Percentiles rank a stretch among this genome's conserved stretches.
phyloP scores from a whole-genome alignment of 768 basidiomycete genomes.

The Chalciporus piperatus region DNA sequence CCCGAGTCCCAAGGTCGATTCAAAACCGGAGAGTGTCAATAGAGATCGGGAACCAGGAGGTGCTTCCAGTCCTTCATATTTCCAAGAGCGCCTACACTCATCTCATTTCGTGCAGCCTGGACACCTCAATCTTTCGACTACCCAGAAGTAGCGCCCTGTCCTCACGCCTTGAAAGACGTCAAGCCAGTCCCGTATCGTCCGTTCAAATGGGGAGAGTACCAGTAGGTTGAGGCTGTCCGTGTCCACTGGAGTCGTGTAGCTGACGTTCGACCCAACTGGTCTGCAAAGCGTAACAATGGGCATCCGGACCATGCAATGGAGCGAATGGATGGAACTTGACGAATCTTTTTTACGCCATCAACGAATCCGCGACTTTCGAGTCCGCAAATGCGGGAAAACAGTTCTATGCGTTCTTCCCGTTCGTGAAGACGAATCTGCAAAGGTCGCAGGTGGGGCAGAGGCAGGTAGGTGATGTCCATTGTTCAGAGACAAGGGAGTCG shows the following conservation, averaged over 20 bases:
- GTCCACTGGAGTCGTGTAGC: too few relatives aligned
- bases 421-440: conserved; percentile 40
- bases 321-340: conserved; percentile 77
- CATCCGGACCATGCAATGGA: conserved; percentile 66
- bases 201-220: conserved; percentile 63
- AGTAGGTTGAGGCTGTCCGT: conserved; percentile 42
- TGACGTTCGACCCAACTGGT: too few relatives aligned
- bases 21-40: conserved; percentile 11
- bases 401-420: conserved; percentile 48
- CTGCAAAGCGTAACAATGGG: conserved; percentile 65
- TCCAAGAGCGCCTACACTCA: neutral
- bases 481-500: neutral
- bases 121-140: conserved; percentile 49
- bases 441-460: conserved; percentile 29
- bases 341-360: conserved; percentile 55
- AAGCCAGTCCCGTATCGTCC: conserved; percentile 69
- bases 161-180: conserved; percentile 39
- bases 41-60: conserved; percentile 27
- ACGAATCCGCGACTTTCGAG: conserved; percentile 54
- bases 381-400: conserved; percentile 46
- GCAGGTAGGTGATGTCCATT: conserved; percentile 25
- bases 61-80: neutral
- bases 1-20: neutral
- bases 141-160: conserved; percentile 47
- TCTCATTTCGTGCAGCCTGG: conserved; percentile 44